Conservation (phyloP, 768 basidiomycete genomes). For the Termitomyces sp. region DNA sequence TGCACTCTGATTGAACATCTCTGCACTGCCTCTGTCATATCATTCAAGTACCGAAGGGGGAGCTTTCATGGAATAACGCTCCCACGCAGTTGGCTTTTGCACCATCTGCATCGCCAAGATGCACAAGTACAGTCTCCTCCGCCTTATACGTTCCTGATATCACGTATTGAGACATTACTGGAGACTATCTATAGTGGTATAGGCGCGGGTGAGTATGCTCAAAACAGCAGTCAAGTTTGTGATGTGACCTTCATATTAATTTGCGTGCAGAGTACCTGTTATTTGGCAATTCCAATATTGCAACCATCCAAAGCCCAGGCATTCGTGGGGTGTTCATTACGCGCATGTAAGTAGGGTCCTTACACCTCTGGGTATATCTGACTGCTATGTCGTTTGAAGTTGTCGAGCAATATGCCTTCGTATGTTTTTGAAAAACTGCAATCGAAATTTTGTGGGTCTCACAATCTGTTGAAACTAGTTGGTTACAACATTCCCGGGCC, state of each 20-base stretch:
- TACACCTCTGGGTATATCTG: background rate
- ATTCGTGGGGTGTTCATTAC: conserved; percentile 34
- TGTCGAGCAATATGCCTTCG: conserved; percentile 42
- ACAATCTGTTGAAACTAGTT: conserved; percentile 10
- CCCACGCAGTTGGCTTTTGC: conserved; percentile 47
- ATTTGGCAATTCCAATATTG: conserved; percentile 18
- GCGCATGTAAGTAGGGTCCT: conserved; percentile 35
- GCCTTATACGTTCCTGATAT: conserved; percentile 8
- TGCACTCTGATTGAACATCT: conserved; percentile 49
- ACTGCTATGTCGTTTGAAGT: conserved; percentile 20
- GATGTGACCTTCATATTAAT: background rate
- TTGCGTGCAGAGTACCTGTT: conserved; percentile 20
- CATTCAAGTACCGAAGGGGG: conserved; percentile 14
- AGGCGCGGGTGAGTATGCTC: conserved; percentile 16
- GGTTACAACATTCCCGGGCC: conserved; percentile 20
- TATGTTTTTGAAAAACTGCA: conserved; percentile 14
- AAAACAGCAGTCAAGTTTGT: background rate
- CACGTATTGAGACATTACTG: conserved; percentile 18
- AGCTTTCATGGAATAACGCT: conserved; percentile 41
- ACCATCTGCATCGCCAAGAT: conserved; percentile 12
- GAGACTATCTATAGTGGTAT: conserved; percentile 21
- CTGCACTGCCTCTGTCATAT: conserved; percentile 34
- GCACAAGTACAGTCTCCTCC: conserved; percentile 1
- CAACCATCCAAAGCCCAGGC: conserved; percentile 7
- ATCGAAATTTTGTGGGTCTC: background rate